A percentile compares a stretch with the other conserved stretches of the same genome.
Evolutionary conservation across 768 basidiomycete genomes (phyloP).

Genomic region (Amanita rubescens): DNA sequence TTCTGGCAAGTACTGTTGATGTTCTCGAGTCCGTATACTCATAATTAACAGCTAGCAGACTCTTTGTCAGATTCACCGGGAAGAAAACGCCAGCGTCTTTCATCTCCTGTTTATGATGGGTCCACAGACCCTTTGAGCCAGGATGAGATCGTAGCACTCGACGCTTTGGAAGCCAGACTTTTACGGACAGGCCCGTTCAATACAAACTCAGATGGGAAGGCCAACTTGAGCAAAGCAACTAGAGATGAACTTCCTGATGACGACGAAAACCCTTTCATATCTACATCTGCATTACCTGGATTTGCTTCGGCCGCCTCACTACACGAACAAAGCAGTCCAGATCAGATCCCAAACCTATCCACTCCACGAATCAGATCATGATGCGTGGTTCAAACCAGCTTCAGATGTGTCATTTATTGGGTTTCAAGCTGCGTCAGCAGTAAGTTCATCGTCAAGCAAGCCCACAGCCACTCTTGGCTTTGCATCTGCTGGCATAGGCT

Average conservation of each 20-base stretch:
- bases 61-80: conserved; percentile 35
- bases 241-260: conserved; percentile 22
- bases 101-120: conserved; percentile 59
- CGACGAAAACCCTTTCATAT: conserved; percentile 35
- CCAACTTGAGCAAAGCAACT: neutral
- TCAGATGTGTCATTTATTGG: conserved; percentile 20
- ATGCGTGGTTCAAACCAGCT: conserved; percentile 43
- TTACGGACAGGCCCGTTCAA: conserved; percentile 24
- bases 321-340: conserved; percentile 15
- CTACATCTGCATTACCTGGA: neutral
- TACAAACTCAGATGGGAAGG: neutral
- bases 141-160: conserved; percentile 48
- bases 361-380: conserved; percentile 30
- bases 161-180: conserved; percentile 39
- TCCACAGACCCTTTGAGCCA: conserved; percentile 44
- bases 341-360: conserved; percentile 22
- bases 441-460: conserved; percentile 16
- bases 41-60: conserved; percentile 12
- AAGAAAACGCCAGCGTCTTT: conserved; percentile 54
- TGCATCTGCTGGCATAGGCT: conserved; percentile 13
- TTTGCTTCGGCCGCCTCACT: conserved; percentile 13
- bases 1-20: neutral
- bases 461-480: conserved; percentile 1
- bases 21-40: neutral
- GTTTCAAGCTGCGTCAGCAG: conserved; percentile 31